A percentile compares a stretch with the other conserved stretches of the same genome.
Evolutionary conservation across 148 eudicot species (phyloP).

Genomic region (Diospyros lotus): DNA sequence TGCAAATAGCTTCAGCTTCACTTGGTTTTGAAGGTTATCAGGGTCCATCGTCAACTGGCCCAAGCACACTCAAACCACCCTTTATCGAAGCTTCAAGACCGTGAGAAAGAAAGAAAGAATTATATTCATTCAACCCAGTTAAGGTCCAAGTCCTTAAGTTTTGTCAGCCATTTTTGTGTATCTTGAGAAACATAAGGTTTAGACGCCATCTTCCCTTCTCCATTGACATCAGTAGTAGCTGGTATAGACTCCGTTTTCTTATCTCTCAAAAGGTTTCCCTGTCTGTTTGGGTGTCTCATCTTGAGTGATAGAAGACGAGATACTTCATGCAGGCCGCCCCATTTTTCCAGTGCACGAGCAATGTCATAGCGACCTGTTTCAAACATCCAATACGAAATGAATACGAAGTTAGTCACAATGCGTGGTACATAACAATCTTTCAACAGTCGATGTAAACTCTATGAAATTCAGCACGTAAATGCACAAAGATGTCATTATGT

Average conservation of each 20-base stretch:
- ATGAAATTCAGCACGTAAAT: not conserved
- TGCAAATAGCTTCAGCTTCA: no score
- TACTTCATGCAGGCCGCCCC: constrained; percentile 98
- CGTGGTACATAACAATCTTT: not conserved
- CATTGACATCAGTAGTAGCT: constrained; percentile 20
- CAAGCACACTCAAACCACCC: no score
- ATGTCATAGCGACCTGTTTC: constrained; percentile 86
- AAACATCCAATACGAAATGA: not conserved
- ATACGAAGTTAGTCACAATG: not conserved
- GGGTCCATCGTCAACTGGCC: no score
- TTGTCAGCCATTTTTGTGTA: constrained; percentile 67
- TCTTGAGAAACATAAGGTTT: constrained; percentile 55
- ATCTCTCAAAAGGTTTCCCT: constrained; percentile 38
- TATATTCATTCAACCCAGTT: constrained; percentile 52
- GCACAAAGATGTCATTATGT: not conserved
- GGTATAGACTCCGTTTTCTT: constrained; percentile 35
- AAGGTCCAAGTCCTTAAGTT: constrained; percentile 71
- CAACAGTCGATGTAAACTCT: not conserved
- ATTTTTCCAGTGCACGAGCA: constrained; percentile 93
- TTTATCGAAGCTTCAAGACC: no score
- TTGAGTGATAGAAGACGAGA: constrained; percentile 87
- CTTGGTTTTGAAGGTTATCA: no score
- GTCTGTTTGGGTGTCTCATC: constrained; percentile 78
- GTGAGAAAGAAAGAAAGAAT: no score
- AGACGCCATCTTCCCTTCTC: constrained; percentile 30